Evolutionary conservation across 148 eudicot genomes (phyloP).

Genomic region (Amaranthus hypochondriacus): DNA sequence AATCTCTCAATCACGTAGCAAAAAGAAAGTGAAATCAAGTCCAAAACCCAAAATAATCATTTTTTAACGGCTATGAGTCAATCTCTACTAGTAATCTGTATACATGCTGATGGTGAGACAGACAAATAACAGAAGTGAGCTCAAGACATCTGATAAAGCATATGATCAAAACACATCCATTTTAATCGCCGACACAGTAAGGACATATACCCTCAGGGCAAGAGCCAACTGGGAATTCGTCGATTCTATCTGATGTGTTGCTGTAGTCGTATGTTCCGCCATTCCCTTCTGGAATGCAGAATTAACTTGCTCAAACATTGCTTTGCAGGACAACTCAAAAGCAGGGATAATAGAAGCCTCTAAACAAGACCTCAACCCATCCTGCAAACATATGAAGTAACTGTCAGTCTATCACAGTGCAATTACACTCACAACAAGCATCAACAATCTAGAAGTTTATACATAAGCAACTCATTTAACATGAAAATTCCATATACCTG

Average conservation of each 20-base stretch:
- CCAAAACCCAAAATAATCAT: background rate
- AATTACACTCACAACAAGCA: background rate
- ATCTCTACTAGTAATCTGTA: too few relatives aligned
- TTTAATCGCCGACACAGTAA: background rate
- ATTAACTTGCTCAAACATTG: constrained; percentile 98
- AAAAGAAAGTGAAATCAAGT: background rate
- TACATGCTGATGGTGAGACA: background rate
- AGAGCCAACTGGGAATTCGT: constrained; percentile 69
- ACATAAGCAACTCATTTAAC: background rate
- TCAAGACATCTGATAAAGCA: background rate
- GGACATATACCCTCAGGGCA: constrained; percentile 74
- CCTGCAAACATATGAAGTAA: constrained; percentile 39
- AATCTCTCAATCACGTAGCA: background rate
- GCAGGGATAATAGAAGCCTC: constrained; percentile 82
- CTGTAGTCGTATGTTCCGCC: constrained; percentile 62
- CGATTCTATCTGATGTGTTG: constrained; percentile 66
- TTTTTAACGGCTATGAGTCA: background rate
- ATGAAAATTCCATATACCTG: constrained; percentile 44
- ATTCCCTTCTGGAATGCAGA: constrained; percentile 87
- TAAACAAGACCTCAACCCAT: constrained; percentile 67
- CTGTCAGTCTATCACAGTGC: background rate
- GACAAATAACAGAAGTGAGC: background rate
- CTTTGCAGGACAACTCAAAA: constrained; percentile 83
- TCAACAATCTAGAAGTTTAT: background rate
- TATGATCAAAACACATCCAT: background rate